A percentile compares a stretch with the other conserved stretches of the same genome.
Evolutionary conservation across 495 filamentous ascomycete species (phyloP).

Genomic region (Talaromyces adpressus): DNA sequence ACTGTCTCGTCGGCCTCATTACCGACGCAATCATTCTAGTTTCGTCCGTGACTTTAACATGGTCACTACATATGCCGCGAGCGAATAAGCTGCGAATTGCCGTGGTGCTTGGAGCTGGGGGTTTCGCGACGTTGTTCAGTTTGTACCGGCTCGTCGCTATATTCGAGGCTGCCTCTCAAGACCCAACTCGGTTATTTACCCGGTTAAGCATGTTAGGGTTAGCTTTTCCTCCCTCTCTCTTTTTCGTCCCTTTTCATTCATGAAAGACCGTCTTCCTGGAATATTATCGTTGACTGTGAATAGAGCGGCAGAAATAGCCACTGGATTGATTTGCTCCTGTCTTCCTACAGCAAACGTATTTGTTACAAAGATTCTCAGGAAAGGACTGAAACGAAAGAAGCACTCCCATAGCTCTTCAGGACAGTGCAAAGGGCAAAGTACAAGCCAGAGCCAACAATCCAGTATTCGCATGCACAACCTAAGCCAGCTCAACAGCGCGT

Average conservation of each 20-base stretch:
- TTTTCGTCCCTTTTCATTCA: too few relatives aligned
- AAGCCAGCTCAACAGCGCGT: too few relatives aligned
- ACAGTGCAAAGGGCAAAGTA: too few relatives aligned
- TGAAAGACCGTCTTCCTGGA: too few relatives aligned
- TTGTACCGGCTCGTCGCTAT: constrained; percentile 31
- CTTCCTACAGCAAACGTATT: neutral
- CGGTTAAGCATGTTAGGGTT: too few relatives aligned
- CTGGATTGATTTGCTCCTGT: neutral
- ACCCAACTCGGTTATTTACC: too few relatives aligned
- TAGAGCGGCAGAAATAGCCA: neutral
- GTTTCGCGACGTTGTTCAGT: constrained; percentile 39
- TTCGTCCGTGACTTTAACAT: constrained; percentile 37
- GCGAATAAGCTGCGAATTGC: constrained; percentile 37
- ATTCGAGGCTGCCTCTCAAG: neutral
- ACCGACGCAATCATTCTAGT: constrained; percentile 22
- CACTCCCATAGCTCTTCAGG: neutral
- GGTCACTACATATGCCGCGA: constrained; percentile 39
- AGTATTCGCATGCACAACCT: too few relatives aligned
- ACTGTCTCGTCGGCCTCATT: constrained; percentile 39
- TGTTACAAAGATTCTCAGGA: neutral
- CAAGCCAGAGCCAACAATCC: too few relatives aligned
- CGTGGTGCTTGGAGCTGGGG: constrained; percentile 38
- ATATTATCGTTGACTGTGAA: neutral
- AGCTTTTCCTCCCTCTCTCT: too few relatives aligned
- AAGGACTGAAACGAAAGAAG: neutral